Evolutionary conservation across 768 basidiomycete species (phyloP), one percentile per base, ranked within the genome.

Genomic region (Boletus coccyginus): DNA sequence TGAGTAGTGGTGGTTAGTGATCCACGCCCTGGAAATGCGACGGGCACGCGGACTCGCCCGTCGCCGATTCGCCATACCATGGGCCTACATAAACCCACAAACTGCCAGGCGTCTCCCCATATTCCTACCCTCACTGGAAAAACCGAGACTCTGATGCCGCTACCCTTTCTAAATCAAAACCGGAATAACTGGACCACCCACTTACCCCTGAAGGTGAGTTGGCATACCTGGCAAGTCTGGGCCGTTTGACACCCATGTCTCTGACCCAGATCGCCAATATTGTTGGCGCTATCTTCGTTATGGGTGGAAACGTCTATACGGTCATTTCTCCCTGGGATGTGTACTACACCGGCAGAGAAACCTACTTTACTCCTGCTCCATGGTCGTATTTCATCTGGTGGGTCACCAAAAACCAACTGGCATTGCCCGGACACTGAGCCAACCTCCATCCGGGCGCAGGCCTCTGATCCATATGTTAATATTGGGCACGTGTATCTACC

Each of bases 381-480:
- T 87, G 81, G 75, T 79, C 82, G 16, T 86, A 83, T 72, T 78
- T 79, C 68, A 77, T 85, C 60, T 87, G 85, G 84, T 81, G 55
- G 42, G 77, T 68, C 57, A 14, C 31, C 31, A 38, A 12, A 35
- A 27, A 29, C 17, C 10, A 5, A 24, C 7, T 3, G 9, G 7
- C 32, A 33, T 19, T 17, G 11, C 41, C 27, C 24, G 3, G 42
- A 51, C 48, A 29, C 52, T 49, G 24, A 45, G 6, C 13, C 44
- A n/a, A 46, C 52, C 40, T 50, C 17, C 12, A 40, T 21, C 36
- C 44, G 21, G 21, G 21, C 21, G 21, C 21, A 82, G 82, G 82
- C 79, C 83, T 11, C 64, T 84, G 44, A 84, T 86, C 62, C 86
- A 90, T 66, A 71, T 87, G 52, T 76, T 89, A 39, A 77, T 88